Evolutionary conservation across 1,139 yeast species (phyloP).

Genomic region (Blastobotrys petasosporus): DNA sequence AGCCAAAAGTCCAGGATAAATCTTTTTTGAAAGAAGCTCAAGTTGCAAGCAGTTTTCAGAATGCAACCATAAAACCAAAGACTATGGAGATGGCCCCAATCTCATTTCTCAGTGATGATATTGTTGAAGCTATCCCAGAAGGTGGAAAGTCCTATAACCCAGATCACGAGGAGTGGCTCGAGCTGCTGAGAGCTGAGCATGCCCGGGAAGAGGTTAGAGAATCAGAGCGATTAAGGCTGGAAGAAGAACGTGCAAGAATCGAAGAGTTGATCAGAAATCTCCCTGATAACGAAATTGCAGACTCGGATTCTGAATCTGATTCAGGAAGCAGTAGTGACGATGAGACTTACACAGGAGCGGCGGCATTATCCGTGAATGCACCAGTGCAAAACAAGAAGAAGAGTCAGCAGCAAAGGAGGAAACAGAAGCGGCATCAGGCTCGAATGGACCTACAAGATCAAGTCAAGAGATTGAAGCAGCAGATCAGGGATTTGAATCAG

Average conservation of each 20-base stretch:
- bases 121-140: conserved; percentile 49
- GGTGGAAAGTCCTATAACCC: conserved; percentile 96
- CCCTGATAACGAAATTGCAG: conserved; percentile 35
- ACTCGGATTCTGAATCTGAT: conserved; percentile 43
- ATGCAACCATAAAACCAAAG: conserved; percentile 21
- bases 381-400: conserved; percentile 67
- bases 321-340: conserved; percentile 30
- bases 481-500: conserved; percentile 47
- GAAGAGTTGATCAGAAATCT: conserved; percentile 57
- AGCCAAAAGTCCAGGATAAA: conserved; percentile 9
- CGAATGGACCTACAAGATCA: conserved; percentile 50
- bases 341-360: conserved; percentile 28
- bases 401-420: conserved; percentile 72
- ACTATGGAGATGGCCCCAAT: conserved; percentile 56
- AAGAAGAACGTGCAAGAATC: conserved; percentile 58
- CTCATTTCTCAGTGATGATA: conserved; percentile 32
- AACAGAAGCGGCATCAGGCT: conserved; percentile 59
- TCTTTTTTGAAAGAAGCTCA: conserved; percentile 16
- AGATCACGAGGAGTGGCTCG: conserved; percentile 75
- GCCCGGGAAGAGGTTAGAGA: conserved; percentile 62
- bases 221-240: conserved; percentile 50
- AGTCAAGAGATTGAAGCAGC: conserved; percentile 54
- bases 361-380: conserved; percentile 58
- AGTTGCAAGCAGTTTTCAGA: conserved; percentile 18
- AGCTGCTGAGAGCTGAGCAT: conserved; percentile 61